Base-by-base conservation (phyloP, 2,329 filamentous ascomycete genomes). In the Thermoascus crustaceus region DNA sequence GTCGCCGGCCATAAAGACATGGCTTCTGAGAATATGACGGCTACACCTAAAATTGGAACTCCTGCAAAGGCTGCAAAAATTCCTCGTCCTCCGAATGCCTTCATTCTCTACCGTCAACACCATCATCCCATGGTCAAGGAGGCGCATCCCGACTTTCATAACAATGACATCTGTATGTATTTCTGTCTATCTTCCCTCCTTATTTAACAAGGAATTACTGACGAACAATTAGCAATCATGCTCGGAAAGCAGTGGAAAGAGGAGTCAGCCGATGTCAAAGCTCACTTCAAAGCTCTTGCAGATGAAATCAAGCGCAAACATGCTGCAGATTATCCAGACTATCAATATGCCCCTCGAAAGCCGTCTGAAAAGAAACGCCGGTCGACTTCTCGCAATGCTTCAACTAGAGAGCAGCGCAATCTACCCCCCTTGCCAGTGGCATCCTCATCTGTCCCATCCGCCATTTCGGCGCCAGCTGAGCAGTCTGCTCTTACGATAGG, bases 301-400 rank as follows among this genome's bases (percentile, higher is more conserved):
- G 57, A 62, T 10, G 49, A 59, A 9, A 46, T 56, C 21, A 67
- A 68, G 44, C 43, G 39, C 18, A 52, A 64, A 40, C 66, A 69
- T 39, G 46, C 55, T 6, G 42, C 52, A 27, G 50, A 59, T 10
- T 53, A 67, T 44, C 65, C 66, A 4, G 52, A 61, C 30, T 69
- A 68, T 45, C 60, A 66, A 32, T 68, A 68, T 42, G 57, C 64
- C 35, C 65, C 67, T 35, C 62, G 66, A 42, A 67, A 67, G 49
- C 58, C 64, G 20, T 61, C 50, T 17, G 60, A 69, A 48, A 66
- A 63, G 49, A 69, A 67, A 50, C 60, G 62, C 37, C 60, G 67
- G 40, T 60, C 60, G 46, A 59, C 57, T 21, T 57, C 58, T 40
- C 57, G 54, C 33, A 43, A 41, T 5, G 25, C 41, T 18, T 14